Percentiles rank a stretch among this genome's conserved stretches.
phyloP scores from a whole-genome alignment of 257 asterid genomes.

The Fraxinus anomala region DNA sequence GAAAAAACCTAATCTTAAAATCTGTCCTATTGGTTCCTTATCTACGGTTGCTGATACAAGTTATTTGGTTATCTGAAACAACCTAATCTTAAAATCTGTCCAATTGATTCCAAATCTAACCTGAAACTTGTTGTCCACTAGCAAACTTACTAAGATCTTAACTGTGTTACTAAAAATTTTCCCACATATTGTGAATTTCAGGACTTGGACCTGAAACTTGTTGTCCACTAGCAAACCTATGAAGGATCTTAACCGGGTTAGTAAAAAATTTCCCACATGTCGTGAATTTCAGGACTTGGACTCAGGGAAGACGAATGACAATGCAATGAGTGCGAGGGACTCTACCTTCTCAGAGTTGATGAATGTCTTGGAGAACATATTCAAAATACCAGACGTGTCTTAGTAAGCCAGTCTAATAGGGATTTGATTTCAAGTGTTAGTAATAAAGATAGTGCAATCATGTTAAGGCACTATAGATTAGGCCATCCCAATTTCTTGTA shows the following conservation, averaged over 20 bases:
- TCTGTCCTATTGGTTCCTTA: too few relatives aligned
- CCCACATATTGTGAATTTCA: slow-evolving; percentile 11
- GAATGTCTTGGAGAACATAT: background rate
- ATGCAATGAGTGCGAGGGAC: background rate
- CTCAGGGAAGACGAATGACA: slow-evolving; percentile 4
- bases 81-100: background rate
- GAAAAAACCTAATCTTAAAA: too few relatives aligned
- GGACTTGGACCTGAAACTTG: background rate
- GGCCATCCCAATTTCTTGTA: slow-evolving; percentile 3
- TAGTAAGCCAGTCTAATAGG: background rate
- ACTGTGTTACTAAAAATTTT: background rate
- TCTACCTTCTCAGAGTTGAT: background rate
- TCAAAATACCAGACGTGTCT: background rate
- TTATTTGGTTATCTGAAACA: too few relatives aligned
- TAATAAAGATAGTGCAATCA: background rate
- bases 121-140: background rate
- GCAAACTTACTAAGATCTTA: background rate
- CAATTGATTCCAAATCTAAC: background rate
- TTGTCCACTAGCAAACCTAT: slow-evolving; percentile 3
- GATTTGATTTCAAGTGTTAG: background rate
- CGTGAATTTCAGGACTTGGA: slow-evolving; percentile 19
- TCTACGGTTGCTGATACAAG: too few relatives aligned
- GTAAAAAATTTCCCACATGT: background rate
- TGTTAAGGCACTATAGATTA: background rate
- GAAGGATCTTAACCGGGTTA: background rate